phyloP scores from a whole-genome alignment of 495 filamentous ascomycete species.

The Aspergillus biplanus region DNA sequence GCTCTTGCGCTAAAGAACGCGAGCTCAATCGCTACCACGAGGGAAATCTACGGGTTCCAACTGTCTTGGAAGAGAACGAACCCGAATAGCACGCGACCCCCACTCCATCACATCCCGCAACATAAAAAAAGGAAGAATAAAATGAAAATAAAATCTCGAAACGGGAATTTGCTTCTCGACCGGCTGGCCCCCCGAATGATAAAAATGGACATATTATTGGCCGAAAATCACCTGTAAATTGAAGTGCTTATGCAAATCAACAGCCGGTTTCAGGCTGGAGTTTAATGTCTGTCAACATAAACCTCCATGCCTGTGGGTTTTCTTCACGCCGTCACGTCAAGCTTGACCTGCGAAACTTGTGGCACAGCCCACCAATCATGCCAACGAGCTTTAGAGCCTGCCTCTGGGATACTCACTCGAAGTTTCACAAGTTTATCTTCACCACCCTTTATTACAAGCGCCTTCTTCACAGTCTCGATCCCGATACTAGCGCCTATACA shows the following conservation, averaged over 20 bases:
- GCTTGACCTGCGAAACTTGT: conserved; percentile 48
- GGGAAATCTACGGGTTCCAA: background rate
- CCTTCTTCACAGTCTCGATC: conserved; percentile 60
- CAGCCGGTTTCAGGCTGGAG: background rate
- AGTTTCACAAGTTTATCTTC: conserved; percentile 31
- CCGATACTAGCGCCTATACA: conserved; percentile 70
- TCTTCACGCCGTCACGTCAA: conserved; percentile 4
- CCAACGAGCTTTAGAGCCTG: conserved; percentile 57
- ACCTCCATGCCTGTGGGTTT: background rate
- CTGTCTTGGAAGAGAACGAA: no score
- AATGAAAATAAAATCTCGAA: no score
- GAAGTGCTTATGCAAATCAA: no score
- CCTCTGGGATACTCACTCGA: conserved; percentile 56
- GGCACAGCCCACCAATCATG: conserved; percentile 83
- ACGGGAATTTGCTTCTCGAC: no score
- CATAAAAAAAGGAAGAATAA: no score
- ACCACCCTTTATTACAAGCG: conserved; percentile 4
- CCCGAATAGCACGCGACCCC: no score
- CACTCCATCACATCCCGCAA: no score
- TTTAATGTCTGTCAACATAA: no score
- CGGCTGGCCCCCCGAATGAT: no score
- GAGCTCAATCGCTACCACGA: background rate
- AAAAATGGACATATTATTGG: no score
- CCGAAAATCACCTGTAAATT: no score
- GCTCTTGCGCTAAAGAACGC: background rate